phyloP scores from a whole-genome alignment of 371 early-diverging fungal genomes.

The Rhizopus delemar region DNA sequence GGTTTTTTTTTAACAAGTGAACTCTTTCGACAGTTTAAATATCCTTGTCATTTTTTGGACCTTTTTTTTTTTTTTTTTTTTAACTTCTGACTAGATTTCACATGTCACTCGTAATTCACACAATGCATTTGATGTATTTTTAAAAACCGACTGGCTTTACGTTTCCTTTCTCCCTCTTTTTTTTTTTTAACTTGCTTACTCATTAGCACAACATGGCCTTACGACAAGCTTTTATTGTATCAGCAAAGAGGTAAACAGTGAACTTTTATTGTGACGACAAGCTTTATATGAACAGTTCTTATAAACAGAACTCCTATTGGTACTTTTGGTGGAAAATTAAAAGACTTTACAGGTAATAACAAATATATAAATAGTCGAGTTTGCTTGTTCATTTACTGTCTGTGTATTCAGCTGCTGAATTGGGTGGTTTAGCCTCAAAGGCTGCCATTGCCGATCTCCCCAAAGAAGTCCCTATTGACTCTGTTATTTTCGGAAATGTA shows the following conservation, averaged over 20 bases:
- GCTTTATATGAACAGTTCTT: too few relatives aligned
- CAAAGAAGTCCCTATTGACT: conserved; percentile 72
- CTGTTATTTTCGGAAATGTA: conserved; percentile 95
- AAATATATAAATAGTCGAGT: not conserved
- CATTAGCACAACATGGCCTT: conserved; percentile 34
- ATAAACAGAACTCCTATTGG: conserved; percentile 70
- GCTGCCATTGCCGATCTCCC: conserved; percentile 84
- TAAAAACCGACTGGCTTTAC: conserved; percentile 8
- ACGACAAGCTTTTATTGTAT: conserved; percentile 49
- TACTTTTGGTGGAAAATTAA: conserved; percentile 86
- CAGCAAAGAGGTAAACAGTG: conserved; percentile 43
- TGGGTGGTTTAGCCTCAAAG: conserved; percentile 89
- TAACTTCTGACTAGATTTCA: not conserved
- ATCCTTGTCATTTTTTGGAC: too few relatives aligned
- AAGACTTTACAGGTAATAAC: conserved; percentile 59
- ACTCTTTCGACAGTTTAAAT: too few relatives aligned
- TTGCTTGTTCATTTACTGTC: not conserved
- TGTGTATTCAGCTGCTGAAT: conserved; percentile 70
- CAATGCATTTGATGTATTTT: conserved; percentile 4
- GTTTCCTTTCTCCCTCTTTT: conserved; percentile 9
- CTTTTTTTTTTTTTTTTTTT: not conserved
- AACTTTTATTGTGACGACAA: too few relatives aligned
- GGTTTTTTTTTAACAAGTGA: too few relatives aligned
- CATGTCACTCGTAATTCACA: not conserved
- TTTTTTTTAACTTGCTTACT: conserved; percentile 1